Base-by-base conservation (phyloP, 371 early-diverging fungal species). In the Parasitella parasitica region DNA sequence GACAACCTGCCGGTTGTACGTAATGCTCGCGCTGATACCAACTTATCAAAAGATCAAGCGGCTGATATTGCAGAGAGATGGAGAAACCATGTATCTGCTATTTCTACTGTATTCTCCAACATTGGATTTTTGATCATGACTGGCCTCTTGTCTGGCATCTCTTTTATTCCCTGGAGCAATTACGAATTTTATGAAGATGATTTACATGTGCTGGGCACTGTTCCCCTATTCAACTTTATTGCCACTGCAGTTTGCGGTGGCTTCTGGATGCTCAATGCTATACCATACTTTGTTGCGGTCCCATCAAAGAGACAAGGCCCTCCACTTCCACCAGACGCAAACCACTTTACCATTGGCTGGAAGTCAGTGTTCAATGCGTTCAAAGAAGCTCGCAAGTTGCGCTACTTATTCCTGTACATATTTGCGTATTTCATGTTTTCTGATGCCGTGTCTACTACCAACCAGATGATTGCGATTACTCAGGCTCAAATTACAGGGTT, bases 401-500 rank as follows among this genome's bases (percentile, higher is more conserved):
- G 72, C 0, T 81, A 83, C 26, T 58, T 81, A 6, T 84, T 84
- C 15, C 59, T 77, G 62, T 86, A 83, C 57, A 74, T 86, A 30
- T 67, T 86, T 60, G 73, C 83, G 6, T 86, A 84, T 66, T 84
- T 86, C 51, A 73, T 86, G 66, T 82, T 86, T 46, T 77, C 84
- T 30, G 86, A 86, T 60, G 86, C 81, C 13, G 79, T 80, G 35
- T 83, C 84, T 9, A 84, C 86, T 4, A 79, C 77, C 11, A 77
- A 68, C 46, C 73, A 72, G 49, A 78, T 81, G 71, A 59, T 70
- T 61, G 56, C 61, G 59, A 68, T 77, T 54, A 53, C 80, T n/a
- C 78, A 78, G 43, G 74, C 68, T 53, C 69, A 75, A 62, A 72
- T 82, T 63, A 61, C 69, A 43, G 59, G 67, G 46, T 73, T 82